Base-by-base conservation (phyloP, 2,329 filamentous ascomycete species). In the Teratosphaeria zuluensis region DNA sequence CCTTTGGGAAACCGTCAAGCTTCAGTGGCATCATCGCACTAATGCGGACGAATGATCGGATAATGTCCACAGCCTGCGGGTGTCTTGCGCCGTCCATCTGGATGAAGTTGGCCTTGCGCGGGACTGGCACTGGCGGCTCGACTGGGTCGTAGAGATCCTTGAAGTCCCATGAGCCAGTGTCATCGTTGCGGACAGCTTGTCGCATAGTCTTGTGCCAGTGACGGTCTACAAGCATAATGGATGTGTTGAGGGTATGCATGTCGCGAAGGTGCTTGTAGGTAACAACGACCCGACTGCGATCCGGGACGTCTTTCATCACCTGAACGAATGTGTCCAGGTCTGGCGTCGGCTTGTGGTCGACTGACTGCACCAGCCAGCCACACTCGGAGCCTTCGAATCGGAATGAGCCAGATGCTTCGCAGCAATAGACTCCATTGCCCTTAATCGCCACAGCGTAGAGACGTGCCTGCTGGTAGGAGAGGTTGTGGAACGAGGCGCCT, bases 181-280 rank as follows among this genome's bases (percentile, higher is more conserved):
- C 77, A 69, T 99, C 94, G 73, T 99, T 99, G 58, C 94, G 86
- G 56, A 92, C 84, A 3, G 92, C 92, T 68, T 96, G 78, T 69
- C 91, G 87, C 89, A 99, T 97, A 77, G 95, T 95, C 59, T 87
- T 86, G 55, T 90, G 88, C 94, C 94, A 99, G 74, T 99, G 94
- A 51, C 94, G 85, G 73, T 99, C 94, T 58, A 99, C 84, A 64
- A 94, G 88, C 63, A 96, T 83, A 70, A 99, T 92, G 59, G 87
- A 89, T 0, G 94, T 99, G 73, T 95, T 92, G 57, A 95, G 82
- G 0, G 92, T 96, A 74, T 99, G 94, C 59, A 99, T 79, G 72
- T 99, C 95, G 58, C 92, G 83, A 42, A 99, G 85, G 72, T 99
- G 92, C 75, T 95, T 94, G 77, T 96, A 99, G 7, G 90, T 94